Percentiles rank a stretch among this genome's conserved stretches.
phyloP scores from a whole-genome alignment of 75 land plant genomes.

The Pseudotsuga menziesii region DNA sequence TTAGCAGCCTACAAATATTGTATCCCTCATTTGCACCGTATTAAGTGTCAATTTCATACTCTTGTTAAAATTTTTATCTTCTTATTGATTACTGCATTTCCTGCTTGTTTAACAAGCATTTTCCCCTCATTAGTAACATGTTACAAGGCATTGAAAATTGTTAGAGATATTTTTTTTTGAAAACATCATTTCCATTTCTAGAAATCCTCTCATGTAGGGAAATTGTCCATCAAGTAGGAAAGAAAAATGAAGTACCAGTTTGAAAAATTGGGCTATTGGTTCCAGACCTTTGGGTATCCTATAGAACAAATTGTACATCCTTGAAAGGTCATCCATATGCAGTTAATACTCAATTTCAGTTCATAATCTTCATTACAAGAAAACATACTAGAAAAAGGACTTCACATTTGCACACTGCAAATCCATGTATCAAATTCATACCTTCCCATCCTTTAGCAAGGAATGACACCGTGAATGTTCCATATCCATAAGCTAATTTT shows the following conservation, averaged over 20 bases:
- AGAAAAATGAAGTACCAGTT: neutral
- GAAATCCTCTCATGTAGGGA: too few species aligned
- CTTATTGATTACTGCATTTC: too few species aligned
- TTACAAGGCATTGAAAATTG: too few species aligned
- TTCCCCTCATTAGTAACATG: too few species aligned
- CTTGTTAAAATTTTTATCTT: too few species aligned
- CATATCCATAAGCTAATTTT: conserved; percentile 12
- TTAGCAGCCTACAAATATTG: too few species aligned
- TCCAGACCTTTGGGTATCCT: neutral
- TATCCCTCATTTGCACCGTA: too few species aligned
- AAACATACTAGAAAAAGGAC: neutral
- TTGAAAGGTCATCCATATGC: neutral
- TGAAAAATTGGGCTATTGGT: neutral
- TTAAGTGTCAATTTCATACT: too few species aligned
- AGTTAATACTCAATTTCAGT: neutral
- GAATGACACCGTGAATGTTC: conserved; percentile 88
- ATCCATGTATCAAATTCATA: conserved; percentile 1
- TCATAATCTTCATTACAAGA: too few species aligned
- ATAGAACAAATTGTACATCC: neutral
- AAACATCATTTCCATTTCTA: too few species aligned
- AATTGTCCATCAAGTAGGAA: neutral
- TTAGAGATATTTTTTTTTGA: too few species aligned
- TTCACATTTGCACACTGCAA: neutral
- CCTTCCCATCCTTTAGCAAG: conserved; percentile 85
- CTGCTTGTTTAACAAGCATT: too few species aligned